phyloP scores from a whole-genome alignment of 2,329 filamentous ascomycete genomes.

The Fusarium citri region DNA sequence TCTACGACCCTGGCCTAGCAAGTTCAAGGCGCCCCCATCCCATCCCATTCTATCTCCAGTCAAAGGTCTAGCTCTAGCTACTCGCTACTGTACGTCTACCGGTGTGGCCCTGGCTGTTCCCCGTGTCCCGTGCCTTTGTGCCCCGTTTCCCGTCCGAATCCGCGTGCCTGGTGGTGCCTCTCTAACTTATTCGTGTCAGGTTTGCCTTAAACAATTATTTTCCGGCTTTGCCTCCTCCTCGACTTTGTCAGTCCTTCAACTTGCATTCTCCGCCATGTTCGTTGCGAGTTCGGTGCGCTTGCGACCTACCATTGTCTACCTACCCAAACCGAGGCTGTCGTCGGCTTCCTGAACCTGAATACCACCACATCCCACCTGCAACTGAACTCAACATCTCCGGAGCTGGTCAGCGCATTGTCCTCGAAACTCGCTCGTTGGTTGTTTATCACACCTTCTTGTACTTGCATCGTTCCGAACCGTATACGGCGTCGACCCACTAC shows the following conservation, averaged over 20 bases:
- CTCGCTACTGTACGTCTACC: constrained; percentile 26
- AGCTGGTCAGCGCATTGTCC: constrained; percentile 16
- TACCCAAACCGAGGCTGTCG: constrained; percentile 37
- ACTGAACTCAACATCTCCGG: constrained; percentile 3
- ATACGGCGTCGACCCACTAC: constrained; percentile 14
- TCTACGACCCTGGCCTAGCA: constrained; percentile 40
- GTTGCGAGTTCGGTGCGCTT: constrained; percentile 42
- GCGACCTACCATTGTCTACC: constrained; percentile 42
- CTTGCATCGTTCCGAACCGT: constrained; percentile 11
- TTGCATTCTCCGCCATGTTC: constrained; percentile 43
- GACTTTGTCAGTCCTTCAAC: constrained; percentile 16
- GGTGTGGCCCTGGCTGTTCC: constrained; percentile 33
- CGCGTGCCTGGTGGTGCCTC: constrained; percentile 31
- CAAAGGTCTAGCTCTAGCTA: constrained; percentile 26
- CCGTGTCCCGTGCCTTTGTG: constrained; percentile 41
- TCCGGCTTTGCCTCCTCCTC: constrained; percentile 28
- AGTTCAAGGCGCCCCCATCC: constrained; percentile 34
- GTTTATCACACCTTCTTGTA: constrained; percentile 12
- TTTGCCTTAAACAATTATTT: constrained; percentile 36
- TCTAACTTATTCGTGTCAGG: constrained; percentile 30
- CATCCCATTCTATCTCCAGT: constrained; percentile 39
- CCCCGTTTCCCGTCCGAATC: constrained; percentile 39
- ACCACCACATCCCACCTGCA: constrained; percentile 26
- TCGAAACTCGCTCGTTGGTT: constrained; percentile 22
- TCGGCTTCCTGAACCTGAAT: constrained; percentile 34